Percentiles rank a stretch among this genome's conserved stretches.
phyloP scores from a whole-genome alignment of 805 yeast genomes.

The Diddensiella transvaalensis region DNA sequence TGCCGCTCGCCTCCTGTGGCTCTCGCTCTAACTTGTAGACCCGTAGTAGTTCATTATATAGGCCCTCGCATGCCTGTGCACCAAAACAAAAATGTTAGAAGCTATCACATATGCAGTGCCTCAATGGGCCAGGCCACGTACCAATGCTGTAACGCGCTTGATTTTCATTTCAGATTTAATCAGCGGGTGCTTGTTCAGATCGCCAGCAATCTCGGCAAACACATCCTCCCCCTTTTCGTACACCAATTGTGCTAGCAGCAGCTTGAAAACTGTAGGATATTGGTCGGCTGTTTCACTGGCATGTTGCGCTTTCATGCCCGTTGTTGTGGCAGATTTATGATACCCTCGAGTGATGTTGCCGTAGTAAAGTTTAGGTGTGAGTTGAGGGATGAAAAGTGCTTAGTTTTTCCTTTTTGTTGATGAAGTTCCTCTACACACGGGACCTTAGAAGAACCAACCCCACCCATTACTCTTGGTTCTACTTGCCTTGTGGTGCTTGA shows the following conservation, averaged over 20 bases:
- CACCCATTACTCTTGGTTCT: too few species aligned
- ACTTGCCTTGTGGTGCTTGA: too few species aligned
- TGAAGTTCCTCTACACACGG: too few species aligned
- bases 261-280: slow-evolving; percentile 18
- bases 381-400: too few species aligned
- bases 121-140: too few species aligned
- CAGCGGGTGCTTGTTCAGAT: slow-evolving; percentile 31
- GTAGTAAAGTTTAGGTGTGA: too few species aligned
- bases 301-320: too few species aligned
- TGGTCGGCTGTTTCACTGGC: background rate
- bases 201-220: slow-evolving; percentile 25
- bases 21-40: slow-evolving; percentile 17
- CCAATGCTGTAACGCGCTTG: background rate
- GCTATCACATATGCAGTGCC: background rate
- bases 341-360: too few species aligned
- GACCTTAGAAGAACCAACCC: too few species aligned
- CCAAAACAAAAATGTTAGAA: slow-evolving; percentile 1
- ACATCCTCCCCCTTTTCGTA: slow-evolving; percentile 29
- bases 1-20: background rate
- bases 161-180: slow-evolving; percentile 9
- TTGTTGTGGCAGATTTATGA: too few species aligned
- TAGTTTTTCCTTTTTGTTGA: too few species aligned
- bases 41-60: slow-evolving; percentile 23
- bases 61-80: slow-evolving; percentile 20
- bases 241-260: slow-evolving; percentile 33